Evolutionary conservation across 2,329 filamentous ascomycete species (phyloP), one percentile per base, ranked within the genome.

Genomic region (Drechslerella dactyloides): DNA sequence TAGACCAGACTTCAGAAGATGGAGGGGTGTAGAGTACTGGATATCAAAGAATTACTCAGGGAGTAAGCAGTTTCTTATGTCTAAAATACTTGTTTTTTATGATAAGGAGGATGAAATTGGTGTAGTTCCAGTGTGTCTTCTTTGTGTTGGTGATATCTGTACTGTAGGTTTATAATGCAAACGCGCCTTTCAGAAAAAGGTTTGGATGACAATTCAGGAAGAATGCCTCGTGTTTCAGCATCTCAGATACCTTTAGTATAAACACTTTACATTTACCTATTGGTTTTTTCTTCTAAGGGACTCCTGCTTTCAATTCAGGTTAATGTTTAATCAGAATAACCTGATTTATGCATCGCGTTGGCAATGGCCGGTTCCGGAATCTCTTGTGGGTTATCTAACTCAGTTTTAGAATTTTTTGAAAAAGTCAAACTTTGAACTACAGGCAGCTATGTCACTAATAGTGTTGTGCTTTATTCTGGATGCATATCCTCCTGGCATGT

Each of bases 171-270:
- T 37, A 13, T 13, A 7, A 13, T 6, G 33, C 6, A 52, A 35
- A 13, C 19, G 58, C 13, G 48, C 33, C 1, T 42, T 35, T 10
- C 21, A 15, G 15, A 53, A 61, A 44, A 61, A 33, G 15, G 17
- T 21, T 5, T 61, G 30, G 58, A 27, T 13, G 10, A 1, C 33
- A 40, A 51, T 61, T 17, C 15, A 40, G 10, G 58, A 61, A 33
- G 58, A 61, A 30, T 61, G 35, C 23, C 30, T 44, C 21, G 58
- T 35, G 44, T 61, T 61, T 23, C 48, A 61, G 27, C 33, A 61
- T n/a, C 7, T 53, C 3, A 53, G 33, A 21, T 10, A 44, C 24
- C 24, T 61, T 7, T 13, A 61, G 21, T 23, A 21, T 2, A 53
- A 44, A 61, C 51, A 24, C 15, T 61, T 61, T 48, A 30, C 17